Evolutionary conservation across 2,329 filamentous ascomycete genomes (phyloP).

Genomic region (Colletotrichum gigasporum): DNA sequence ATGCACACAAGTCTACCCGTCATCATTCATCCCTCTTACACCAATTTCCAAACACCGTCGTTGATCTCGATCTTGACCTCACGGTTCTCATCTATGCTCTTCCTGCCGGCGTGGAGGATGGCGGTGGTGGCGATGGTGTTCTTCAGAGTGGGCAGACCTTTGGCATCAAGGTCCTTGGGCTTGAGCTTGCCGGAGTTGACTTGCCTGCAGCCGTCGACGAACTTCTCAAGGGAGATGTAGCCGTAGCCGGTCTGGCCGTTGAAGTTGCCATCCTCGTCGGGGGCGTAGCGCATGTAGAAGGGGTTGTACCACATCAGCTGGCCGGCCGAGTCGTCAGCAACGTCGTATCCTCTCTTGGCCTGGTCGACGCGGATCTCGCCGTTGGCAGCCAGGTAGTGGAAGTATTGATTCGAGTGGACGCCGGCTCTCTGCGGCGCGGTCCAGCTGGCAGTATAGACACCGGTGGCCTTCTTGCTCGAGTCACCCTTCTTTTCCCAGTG

Average conservation of each 20-base stretch:
- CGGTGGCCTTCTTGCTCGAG: slow-evolving; percentile 78
- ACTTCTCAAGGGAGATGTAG: slow-evolving; percentile 95
- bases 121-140: slow-evolving; percentile 94
- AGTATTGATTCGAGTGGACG: slow-evolving; percentile 97
- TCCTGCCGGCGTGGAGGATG: slow-evolving; percentile 86
- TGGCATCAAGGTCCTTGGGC: slow-evolving; percentile 79
- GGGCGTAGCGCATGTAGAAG: slow-evolving; percentile 95
- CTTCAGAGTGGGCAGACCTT: slow-evolving; percentile 83
- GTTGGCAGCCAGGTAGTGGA: slow-evolving; percentile 87
- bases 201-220: slow-evolving; percentile 84
- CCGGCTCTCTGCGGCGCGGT: slow-evolving; percentile 92
- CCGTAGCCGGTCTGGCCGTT: slow-evolving; percentile 91
- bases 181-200: slow-evolving; percentile 79
- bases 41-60: slow-evolving; percentile 74
- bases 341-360: slow-evolving; percentile 92
- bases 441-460: slow-evolving; percentile 94
- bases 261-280: slow-evolving; percentile 95
- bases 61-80: slow-evolving; percentile 78
- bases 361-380: slow-evolving; percentile 93
- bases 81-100: slow-evolving; percentile 84
- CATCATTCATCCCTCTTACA: slow-evolving; percentile 42
- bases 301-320: slow-evolving; percentile 90
- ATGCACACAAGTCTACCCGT: slow-evolving; percentile 18
- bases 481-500: slow-evolving; percentile 84
- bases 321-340: slow-evolving; percentile 80